These are phyloP conservation scores for Telopea speciosissima DNA, from an alignment of 177 flowering plant genomes.

Conservation along the genomic window DNA sequence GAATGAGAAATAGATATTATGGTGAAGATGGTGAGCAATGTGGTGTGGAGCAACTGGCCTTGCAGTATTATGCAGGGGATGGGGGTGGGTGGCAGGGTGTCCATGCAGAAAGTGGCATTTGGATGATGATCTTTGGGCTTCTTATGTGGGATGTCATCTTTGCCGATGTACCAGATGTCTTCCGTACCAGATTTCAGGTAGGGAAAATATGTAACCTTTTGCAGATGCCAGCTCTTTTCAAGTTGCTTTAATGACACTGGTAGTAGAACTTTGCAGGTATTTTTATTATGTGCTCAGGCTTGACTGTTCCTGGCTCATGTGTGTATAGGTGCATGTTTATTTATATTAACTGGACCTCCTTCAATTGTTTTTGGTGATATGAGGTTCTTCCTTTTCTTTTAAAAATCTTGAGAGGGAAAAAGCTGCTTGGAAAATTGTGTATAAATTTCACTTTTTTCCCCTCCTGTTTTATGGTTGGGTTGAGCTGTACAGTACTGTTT, in stretches of 20 bases:
- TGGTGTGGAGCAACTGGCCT: slow-evolving; percentile 90
- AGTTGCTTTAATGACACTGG: neutral
- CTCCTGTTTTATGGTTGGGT: no score
- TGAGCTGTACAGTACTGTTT: no score
- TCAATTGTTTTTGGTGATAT: no score
- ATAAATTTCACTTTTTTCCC: neutral
- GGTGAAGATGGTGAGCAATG: slow-evolving; percentile 90
- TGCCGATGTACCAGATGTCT: slow-evolving; percentile 81
- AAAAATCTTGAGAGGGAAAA: neutral
- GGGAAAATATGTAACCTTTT: neutral
- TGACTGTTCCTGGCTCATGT: no score
- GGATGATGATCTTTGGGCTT: slow-evolving; percentile 90
- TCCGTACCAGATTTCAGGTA: slow-evolving; percentile 80
- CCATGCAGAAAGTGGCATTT: slow-evolving; percentile 89
- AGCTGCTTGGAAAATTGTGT: neutral
- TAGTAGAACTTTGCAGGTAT: neutral
- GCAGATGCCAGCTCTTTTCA: neutral
- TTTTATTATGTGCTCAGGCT: no score
- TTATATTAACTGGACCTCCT: no score
- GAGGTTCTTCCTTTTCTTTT: neutral
- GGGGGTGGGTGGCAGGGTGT: slow-evolving; percentile 93
- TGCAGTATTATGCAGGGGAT: slow-evolving; percentile 78
- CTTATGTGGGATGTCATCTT: slow-evolving; percentile 92
- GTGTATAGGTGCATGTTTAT: no score
- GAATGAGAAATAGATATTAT: slow-evolving; percentile 75